Base-by-base conservation (phyloP, 1,139 yeast species). In the Saccharomycopsis crataegensis region DNA sequence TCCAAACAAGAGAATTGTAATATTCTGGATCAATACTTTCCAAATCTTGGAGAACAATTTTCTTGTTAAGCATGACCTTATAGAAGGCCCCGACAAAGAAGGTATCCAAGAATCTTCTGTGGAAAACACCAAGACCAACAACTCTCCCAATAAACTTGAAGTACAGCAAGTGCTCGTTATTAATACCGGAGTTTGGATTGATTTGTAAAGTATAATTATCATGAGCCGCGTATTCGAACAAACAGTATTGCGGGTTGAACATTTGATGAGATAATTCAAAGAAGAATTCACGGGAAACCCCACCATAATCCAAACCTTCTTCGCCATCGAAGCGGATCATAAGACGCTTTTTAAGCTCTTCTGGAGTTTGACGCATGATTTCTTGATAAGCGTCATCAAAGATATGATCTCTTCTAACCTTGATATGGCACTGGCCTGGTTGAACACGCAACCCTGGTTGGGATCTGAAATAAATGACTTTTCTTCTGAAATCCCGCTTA, bases 281-380 rank as follows among this genome's bases (percentile, higher is more conserved):
- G 83, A 94, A 93, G 70, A 89, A 93, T 70, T 93, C 99, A 74
- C 99, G 81, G 34, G 97, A 89, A 60, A 93, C 98, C 67, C 99
- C 99, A 78, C 99, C 99, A 67, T 93, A 93, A 75, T 93, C 99
- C 63, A 94, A 79, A 70, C 99, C 99, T 76, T 93, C 99, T 75
- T 93, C 99, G 58, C 99, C 99, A 63, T 93, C 99, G 65, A 94
- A 93, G 69, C 93, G 91, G 69, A 93, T 94, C 99, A 93, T 93
- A 59, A 93, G 75, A 67, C 99, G 80, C 77, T 93, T 94, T 79
- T 93, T 94, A 72, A 93, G 79, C 67, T 93, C 99, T 70, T 90
- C 96, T 14, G 99, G 98, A 1, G 97, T 83, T 74, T 94, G 99
- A 69, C 99, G 84, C 99, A 93, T 93, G 54, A 94, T 84, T 69